Evolutionary conservation across 2,329 filamentous ascomycete species (phyloP).

Genomic region (Zasmidium citrigriseum): DNA sequence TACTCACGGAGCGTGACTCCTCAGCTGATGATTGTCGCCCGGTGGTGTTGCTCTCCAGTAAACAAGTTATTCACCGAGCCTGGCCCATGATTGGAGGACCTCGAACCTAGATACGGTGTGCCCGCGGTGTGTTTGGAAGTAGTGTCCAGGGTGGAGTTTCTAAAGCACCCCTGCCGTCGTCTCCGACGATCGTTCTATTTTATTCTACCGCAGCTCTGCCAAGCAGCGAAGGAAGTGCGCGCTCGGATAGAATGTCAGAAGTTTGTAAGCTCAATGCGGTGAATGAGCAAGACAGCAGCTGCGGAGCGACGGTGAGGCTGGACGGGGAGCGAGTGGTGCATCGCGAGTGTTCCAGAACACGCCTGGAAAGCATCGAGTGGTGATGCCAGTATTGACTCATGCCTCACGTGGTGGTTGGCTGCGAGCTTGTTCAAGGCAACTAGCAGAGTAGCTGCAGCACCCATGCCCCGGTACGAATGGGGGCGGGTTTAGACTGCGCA

Average conservation of each 20-base stretch:
- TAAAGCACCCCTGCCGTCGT: neutral
- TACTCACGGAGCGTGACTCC: neutral
- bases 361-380: neutral
- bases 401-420: neutral
- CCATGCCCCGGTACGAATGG: neutral
- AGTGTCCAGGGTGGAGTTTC: neutral
- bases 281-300: no score
- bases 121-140: neutral
- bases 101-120: neutral
- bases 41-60: neutral
- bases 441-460: neutral
- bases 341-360: neutral
- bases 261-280: no score
- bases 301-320: neutral
- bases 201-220: conserved; percentile 2
- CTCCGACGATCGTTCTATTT: conserved; percentile 12
- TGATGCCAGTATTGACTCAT: neutral
- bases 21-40: neutral
- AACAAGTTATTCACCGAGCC: neutral
- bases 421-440: neutral
- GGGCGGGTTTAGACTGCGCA: neutral
- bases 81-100: neutral
- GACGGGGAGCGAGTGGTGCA: neutral
- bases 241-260: neutral
- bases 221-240: conserved; percentile 7